A percentile compares a stretch with the other conserved stretches of the same genome.
These are phyloP conservation scores for Pseudogymnoascus sp. DNA, from an alignment of 2,329 filamentous ascomycete genomes.

Conservation along the genomic window DNA sequence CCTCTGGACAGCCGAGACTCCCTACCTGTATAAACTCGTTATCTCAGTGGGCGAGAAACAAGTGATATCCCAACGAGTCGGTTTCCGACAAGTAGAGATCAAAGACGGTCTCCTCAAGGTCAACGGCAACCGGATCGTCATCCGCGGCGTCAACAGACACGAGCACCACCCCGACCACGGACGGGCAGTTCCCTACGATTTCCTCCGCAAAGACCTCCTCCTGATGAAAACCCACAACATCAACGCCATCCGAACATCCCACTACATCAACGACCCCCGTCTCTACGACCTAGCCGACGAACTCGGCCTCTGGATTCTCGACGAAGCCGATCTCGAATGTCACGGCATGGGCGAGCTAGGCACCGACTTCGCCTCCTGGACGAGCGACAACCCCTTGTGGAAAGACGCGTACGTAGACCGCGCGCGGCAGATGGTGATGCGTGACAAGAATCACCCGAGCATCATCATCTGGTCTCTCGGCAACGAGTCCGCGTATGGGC, in stretches of 20 bases:
- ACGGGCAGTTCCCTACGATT: slow-evolving; percentile 44
- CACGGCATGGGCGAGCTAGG: slow-evolving; percentile 43
- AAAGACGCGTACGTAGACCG: slow-evolving; percentile 49
- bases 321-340: slow-evolving; percentile 49
- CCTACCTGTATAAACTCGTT: slow-evolving; percentile 51
- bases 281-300: slow-evolving; percentile 57
- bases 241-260: slow-evolving; percentile 62
- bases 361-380: slow-evolving; percentile 42
- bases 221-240: slow-evolving; percentile 55
- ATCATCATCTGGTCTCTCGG: slow-evolving; percentile 53
- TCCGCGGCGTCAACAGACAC: slow-evolving; percentile 50
- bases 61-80: slow-evolving; percentile 40
- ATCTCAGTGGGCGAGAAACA: slow-evolving; percentile 36
- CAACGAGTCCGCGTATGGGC: slow-evolving; percentile 52
- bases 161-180: slow-evolving; percentile 47
- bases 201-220: slow-evolving; percentile 44
- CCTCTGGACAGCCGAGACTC: slow-evolving; percentile 64
- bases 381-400: slow-evolving; percentile 42
- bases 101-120: slow-evolving; percentile 44
- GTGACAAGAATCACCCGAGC: slow-evolving; percentile 50
- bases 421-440: slow-evolving; percentile 44
- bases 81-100: slow-evolving; percentile 47
- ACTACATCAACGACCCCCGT: slow-evolving; percentile 56
- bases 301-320: slow-evolving; percentile 57
- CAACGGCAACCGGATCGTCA: slow-evolving; percentile 45